Evolutionary conservation across 2,329 filamentous ascomycete species (phyloP).

Genomic region (Colletotrichum costaricense): DNA sequence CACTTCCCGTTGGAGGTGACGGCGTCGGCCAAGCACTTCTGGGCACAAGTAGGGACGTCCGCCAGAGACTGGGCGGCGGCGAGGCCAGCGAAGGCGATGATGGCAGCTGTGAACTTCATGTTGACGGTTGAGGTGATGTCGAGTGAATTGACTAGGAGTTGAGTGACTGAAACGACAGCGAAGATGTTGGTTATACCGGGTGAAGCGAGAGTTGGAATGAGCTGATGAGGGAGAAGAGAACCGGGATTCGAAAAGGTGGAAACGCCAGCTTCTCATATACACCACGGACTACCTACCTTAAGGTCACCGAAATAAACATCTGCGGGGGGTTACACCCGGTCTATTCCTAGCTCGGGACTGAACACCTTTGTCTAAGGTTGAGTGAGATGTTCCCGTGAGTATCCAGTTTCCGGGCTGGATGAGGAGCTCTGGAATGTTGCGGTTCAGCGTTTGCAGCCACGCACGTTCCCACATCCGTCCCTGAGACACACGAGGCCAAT

Average conservation of each 20-base stretch:
- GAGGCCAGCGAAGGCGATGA: constrained; percentile 32
- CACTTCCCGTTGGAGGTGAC: constrained; percentile 9
- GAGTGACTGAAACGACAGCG: not conserved
- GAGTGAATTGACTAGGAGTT: not conserved
- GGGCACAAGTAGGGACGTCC: constrained; percentile 21
- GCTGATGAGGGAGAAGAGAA: not conserved
- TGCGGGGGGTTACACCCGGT: not conserved
- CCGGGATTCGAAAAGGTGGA: not conserved
- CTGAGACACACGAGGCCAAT: constrained; percentile 10
- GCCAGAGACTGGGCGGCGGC: constrained; percentile 23
- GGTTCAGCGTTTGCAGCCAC: constrained; percentile 24
- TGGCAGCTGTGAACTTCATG: constrained; percentile 33
- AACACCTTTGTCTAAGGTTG: not conserved
- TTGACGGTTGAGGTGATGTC: not conserved
- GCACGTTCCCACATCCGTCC: constrained; percentile 14
- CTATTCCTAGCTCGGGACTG: not conserved
- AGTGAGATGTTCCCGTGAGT: constrained; percentile 17
- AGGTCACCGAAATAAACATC: not conserved
- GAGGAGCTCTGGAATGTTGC: constrained; percentile 18
- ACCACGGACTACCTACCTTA: not conserved
- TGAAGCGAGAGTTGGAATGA: constrained; percentile 16
- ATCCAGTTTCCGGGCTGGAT: not conserved
- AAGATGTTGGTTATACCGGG: not conserved
- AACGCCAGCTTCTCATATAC: constrained; percentile 16
- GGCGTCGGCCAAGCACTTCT: constrained; percentile 21